Evolutionary conservation across 2,329 filamentous ascomycete genomes (phyloP).

Genomic region (Colletotrichum lentis): DNA sequence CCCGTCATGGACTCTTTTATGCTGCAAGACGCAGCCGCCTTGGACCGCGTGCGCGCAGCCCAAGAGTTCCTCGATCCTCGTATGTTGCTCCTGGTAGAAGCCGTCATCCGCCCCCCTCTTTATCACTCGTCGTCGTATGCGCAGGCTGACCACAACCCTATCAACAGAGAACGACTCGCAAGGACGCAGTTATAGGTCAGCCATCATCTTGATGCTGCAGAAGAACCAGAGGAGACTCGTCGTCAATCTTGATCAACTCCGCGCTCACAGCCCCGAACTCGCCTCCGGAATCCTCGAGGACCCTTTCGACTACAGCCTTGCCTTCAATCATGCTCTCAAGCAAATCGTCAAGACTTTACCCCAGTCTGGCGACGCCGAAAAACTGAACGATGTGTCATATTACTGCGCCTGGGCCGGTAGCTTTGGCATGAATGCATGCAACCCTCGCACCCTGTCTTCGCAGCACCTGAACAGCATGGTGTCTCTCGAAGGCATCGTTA

Average conservation of each 20-base stretch:
- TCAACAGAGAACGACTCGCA: slow-evolving; percentile 57
- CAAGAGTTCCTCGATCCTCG: slow-evolving; percentile 93
- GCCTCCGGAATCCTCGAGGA: slow-evolving; percentile 79
- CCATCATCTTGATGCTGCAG: slow-evolving; percentile 82
- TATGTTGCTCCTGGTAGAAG: slow-evolving; percentile 60
- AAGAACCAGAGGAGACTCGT: slow-evolving; percentile 70
- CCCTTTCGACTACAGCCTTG: slow-evolving; percentile 87
- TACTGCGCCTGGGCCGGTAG: slow-evolving; percentile 98
- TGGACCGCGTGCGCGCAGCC: slow-evolving; percentile 85
- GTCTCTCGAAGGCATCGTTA: slow-evolving; percentile 96
- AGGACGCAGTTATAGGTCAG: slow-evolving; percentile 81
- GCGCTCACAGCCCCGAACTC: slow-evolving; percentile 84
- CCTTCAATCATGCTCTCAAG: slow-evolving; percentile 91
- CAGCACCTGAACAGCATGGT: slow-evolving; percentile 95
- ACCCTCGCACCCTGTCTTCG: slow-evolving; percentile 90
- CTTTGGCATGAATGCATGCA: slow-evolving; percentile 94
- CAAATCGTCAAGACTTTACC: slow-evolving; percentile 84
- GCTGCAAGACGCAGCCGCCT: slow-evolving; percentile 84
- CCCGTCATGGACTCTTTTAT: slow-evolving; percentile 73
- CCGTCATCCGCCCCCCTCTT: slow-evolving; percentile 9
- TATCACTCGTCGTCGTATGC: slow-evolving; percentile 39
- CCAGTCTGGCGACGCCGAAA: slow-evolving; percentile 78
- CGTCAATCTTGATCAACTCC: slow-evolving; percentile 88
- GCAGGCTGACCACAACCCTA: slow-evolving; percentile 20
- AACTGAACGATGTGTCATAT: slow-evolving; percentile 81